Base-by-base conservation (phyloP, 2,329 filamentous ascomycete species). In the Colletotrichum gigasporum region DNA sequence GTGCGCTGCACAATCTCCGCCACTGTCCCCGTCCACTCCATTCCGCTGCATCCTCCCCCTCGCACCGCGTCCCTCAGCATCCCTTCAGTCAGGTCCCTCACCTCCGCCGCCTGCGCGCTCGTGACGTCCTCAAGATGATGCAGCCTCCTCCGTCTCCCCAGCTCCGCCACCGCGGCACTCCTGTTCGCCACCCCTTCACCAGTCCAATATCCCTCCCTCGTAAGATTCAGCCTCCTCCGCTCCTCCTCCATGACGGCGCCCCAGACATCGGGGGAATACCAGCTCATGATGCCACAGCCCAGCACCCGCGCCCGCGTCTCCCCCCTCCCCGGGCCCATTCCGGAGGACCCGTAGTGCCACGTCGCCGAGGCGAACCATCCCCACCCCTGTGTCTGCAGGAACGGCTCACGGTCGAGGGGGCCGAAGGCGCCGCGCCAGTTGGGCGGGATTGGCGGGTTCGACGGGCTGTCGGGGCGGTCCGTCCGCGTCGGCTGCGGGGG, bases 281-380 rank as follows among this genome's bases (percentile, higher is more conserved):
- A 84, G 59, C 75, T 82, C 52, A 82, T 68, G 39, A 84, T 72
- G 1, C 79, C 79, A 66, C 81, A 83, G 20, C 70, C 71, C n/a
- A 77, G 70, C 2, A 79, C 68, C 56, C 72, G 76, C 1, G 80
- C 76, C 16, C 81, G 71, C 14, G 73, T 70, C 69, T 85, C 83
- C 11, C 82, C 82, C 4, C 69, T 68, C 2, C 80, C 79, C 2
- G 75, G 71, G 2, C 78, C 76, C 9, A 71, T 68, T 4, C 76
- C 73, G 20, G 74, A 75, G 1, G 76, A 75, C 1, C 80, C 80
- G 56, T 83, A 81, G 66, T 81, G 79, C 66, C 75, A 74, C 5
- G 79, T 76, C 2, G 78, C 80, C 48, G 79, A 80, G 20, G 74
- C 69, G 63, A 82, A 82, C 82, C 82, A 84, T 32, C 74, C 76